Evolutionary conservation across 2,329 filamentous ascomycete genomes (phyloP).

Genomic region (Colletotrichum neosansevieriae): DNA sequence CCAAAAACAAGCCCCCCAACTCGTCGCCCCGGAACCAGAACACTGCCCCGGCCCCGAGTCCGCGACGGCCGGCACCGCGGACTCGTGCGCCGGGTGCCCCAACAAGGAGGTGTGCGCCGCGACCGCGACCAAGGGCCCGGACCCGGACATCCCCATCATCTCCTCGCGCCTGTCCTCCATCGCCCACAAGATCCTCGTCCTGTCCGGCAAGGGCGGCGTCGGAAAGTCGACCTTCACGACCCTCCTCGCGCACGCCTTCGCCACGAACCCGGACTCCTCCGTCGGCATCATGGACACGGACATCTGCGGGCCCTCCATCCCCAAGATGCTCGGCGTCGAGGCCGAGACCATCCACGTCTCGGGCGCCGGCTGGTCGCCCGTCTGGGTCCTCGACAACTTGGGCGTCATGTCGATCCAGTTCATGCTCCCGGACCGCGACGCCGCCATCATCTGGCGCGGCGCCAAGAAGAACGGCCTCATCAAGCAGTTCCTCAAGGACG

Average conservation of each 20-base stretch:
- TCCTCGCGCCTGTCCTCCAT: conserved; percentile 84
- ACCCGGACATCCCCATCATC: conserved; percentile 92
- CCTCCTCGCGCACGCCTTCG: conserved; percentile 89
- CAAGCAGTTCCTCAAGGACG: conserved; percentile 97
- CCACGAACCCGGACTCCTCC: conserved; percentile 79
- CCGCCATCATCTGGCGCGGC: conserved; percentile 96
- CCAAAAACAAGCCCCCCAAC: conserved; percentile 81
- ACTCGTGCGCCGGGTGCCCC: conserved; percentile 93
- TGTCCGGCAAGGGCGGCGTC: conserved; percentile 95
- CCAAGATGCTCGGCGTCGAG: conserved; percentile 99
- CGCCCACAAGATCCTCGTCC: conserved; percentile 90
- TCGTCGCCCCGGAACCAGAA: conserved; percentile 95
- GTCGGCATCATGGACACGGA: conserved; percentile 99
- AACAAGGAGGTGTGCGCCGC: conserved; percentile 97
- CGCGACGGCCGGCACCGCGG: conserved; percentile 74
- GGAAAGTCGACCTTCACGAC: conserved; percentile 96
- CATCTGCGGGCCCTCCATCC: conserved; percentile 95
- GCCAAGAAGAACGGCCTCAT: conserved; percentile 99
- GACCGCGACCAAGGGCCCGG: conserved; percentile 87
- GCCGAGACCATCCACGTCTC: conserved; percentile 93
- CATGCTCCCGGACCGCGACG: conserved; percentile 93
- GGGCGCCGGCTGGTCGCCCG: conserved; percentile 89
- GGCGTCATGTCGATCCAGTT: conserved; percentile 98
- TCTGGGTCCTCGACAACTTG: conserved; percentile 95
- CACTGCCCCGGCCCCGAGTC: conserved; percentile 95